Conservation (phyloP, 441 rosid species). For the Gossypium schwendimanii region DNA sequence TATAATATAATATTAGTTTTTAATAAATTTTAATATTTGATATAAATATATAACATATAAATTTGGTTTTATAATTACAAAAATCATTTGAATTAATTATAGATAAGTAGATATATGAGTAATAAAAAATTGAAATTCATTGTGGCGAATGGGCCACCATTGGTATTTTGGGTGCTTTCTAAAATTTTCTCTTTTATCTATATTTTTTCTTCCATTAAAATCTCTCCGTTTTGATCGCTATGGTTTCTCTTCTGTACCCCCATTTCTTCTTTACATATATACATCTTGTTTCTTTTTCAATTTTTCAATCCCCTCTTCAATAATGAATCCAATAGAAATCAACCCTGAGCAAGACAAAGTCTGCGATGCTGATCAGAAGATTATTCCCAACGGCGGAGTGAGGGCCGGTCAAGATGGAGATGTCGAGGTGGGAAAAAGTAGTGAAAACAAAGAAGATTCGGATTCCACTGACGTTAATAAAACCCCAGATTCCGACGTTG, state of each 20-base stretch:
- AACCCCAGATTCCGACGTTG: not conserved
- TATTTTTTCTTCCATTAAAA: constrained; percentile 12
- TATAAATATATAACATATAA: no score
- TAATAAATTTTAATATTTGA: no score
- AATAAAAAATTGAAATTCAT: no score
- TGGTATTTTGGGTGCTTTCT: not conserved
- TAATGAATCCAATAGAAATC: not conserved
- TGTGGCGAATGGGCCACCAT: no score
- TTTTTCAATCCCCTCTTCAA: not conserved
- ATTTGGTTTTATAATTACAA: no score
- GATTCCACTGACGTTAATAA: not conserved
- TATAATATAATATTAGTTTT: no score
- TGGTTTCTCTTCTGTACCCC: not conserved
- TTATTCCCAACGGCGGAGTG: not conserved
- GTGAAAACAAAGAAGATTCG: not conserved
- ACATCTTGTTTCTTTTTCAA: not conserved
- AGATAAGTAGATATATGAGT: no score
- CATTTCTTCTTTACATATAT: not conserved
- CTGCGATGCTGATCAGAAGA: not conserved
- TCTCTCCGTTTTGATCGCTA: constrained; percentile 22
- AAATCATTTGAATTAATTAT: no score
- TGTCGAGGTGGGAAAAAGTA: not conserved
- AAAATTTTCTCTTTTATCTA: not conserved
- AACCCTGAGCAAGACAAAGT: not conserved
- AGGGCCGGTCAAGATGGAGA: not conserved